These are phyloP conservation scores for Colletotrichum salicis DNA, from an alignment of 2,329 filamentous ascomycete species.

Conservation along the genomic window DNA sequence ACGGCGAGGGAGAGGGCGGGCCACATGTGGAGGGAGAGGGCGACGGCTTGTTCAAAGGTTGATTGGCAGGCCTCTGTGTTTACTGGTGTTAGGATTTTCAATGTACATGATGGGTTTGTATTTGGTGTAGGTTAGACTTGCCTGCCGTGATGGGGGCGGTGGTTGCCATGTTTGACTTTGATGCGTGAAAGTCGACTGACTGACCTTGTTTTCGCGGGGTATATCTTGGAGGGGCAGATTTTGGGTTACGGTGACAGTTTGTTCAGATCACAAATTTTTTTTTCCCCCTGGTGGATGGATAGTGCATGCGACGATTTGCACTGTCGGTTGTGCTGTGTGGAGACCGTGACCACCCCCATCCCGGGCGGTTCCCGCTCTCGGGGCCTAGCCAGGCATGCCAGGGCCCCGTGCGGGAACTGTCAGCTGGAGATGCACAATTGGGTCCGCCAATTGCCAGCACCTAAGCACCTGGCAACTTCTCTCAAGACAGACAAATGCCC, in stretches of 20 bases:
- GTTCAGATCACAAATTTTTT: conserved; percentile 33
- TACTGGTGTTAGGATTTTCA: too few species aligned
- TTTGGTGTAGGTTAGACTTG: not conserved
- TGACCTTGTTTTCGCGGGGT: conserved; percentile 28
- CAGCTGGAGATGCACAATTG: not conserved
- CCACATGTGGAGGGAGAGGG: conserved; percentile 88
- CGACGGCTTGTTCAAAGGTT: conserved; percentile 87
- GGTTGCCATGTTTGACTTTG: conserved; percentile 33
- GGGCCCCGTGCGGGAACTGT: conserved; percentile 12
- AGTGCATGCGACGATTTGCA: conserved; percentile 25
- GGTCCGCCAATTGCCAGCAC: too few species aligned
- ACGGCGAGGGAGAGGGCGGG: conserved; percentile 88
- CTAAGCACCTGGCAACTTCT: too few species aligned
- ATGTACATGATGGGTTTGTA: too few species aligned
- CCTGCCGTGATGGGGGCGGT: conserved; percentile 32
- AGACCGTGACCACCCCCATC: not conserved
- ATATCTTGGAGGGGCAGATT: conserved; percentile 28
- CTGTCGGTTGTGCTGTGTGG: conserved; percentile 25
- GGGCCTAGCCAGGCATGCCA: conserved; percentile 8
- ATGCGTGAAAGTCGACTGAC: not conserved
- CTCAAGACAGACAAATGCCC: too few species aligned
- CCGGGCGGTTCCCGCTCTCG: not conserved
- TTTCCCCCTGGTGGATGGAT: not conserved
- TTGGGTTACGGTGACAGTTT: conserved; percentile 17
- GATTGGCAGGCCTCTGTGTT: conserved; percentile 50